These are phyloP conservation scores for Globisporangium nodosum DNA, from an alignment of 352 stramenopile genomes.

Conservation along the genomic window DNA sequence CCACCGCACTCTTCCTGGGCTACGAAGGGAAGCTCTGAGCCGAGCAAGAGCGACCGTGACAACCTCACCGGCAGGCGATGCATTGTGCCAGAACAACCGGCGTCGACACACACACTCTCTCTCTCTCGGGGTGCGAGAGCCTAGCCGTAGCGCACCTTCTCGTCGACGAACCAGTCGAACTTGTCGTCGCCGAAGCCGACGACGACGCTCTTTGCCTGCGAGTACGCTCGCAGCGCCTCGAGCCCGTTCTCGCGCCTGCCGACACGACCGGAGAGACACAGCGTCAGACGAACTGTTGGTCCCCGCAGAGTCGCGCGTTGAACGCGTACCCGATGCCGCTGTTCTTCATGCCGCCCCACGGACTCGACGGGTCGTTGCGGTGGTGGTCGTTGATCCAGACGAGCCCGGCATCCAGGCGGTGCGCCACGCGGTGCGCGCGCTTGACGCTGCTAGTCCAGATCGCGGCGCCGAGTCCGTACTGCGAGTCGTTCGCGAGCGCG, in stretches of 20 bases:
- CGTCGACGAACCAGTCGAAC: conserved; percentile 77
- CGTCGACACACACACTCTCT: not conserved
- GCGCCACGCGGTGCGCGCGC: conserved; percentile 75
- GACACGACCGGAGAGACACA: not conserved
- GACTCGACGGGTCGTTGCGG: conserved; percentile 47
- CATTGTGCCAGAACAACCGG: not conserved
- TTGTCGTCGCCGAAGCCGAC: conserved; percentile 48
- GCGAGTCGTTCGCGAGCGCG: conserved; percentile 66
- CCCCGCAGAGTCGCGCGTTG: not conserved
- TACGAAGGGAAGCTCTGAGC: conserved; percentile 68
- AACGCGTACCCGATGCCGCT: conserved; percentile 48
- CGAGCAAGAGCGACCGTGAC: not conserved
- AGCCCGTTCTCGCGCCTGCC: conserved; percentile 82
- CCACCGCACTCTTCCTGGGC: conserved; percentile 59
- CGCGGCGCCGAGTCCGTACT: conserved; percentile 77
- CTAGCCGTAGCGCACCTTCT: conserved; percentile 55
- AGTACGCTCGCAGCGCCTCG: conserved; percentile 64
- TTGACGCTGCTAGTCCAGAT: conserved; percentile 84
- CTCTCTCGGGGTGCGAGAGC: too few relatives aligned
- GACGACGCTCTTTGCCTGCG: conserved; percentile 72
- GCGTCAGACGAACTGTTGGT: not conserved
- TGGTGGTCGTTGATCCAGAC: conserved; percentile 89
- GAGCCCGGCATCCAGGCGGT: conserved; percentile 83
- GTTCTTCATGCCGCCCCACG: conserved; percentile 70
- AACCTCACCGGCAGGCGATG: not conserved